These are phyloP conservation scores for Cercophora newfieldiana DNA, from an alignment of 495 filamentous ascomycete species.

Conservation along the genomic window DNA sequence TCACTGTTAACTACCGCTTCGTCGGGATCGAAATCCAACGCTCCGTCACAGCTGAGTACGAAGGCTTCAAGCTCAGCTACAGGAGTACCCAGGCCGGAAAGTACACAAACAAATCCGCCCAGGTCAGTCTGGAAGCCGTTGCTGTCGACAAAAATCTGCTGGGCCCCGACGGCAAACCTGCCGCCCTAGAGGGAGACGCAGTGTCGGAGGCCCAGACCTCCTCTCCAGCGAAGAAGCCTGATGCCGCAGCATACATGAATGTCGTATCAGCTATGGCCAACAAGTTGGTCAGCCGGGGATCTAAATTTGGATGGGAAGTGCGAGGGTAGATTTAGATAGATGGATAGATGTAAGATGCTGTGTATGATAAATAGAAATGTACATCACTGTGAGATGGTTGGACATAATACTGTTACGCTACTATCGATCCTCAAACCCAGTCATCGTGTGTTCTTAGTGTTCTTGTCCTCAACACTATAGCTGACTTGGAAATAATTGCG, in stretches of 20 bases:
- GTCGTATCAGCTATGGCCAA: not conserved
- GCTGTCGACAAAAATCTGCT: not conserved
- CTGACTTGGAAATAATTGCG: too few species aligned
- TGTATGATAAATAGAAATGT: not conserved
- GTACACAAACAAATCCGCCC: conserved; percentile 40
- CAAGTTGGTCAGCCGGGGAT: not conserved
- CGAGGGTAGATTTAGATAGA: not conserved
- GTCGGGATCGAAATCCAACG: conserved; percentile 46
- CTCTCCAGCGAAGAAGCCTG: not conserved
- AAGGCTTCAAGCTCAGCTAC: conserved; percentile 44
- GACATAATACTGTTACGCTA: not conserved
- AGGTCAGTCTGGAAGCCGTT: conserved; percentile 46
- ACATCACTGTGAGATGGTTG: not conserved
- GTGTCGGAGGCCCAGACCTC: not conserved
- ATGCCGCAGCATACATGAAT: not conserved
- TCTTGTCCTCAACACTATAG: too few species aligned
- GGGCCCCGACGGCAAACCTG: not conserved
- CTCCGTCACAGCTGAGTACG: conserved; percentile 36
- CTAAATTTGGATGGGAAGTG: conserved; percentile 1
- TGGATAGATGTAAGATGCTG: not conserved
- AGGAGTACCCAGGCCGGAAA: conserved; percentile 46
- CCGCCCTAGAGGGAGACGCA: not conserved
- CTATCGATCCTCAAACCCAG: too few species aligned
- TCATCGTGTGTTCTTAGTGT: too few species aligned
- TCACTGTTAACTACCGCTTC: conserved; percentile 47